Evolutionary conservation across 73 alveolate species (phyloP), one percentile per base, ranked within the genome.

Genomic region (Paramecium sexaurelia): DNA sequence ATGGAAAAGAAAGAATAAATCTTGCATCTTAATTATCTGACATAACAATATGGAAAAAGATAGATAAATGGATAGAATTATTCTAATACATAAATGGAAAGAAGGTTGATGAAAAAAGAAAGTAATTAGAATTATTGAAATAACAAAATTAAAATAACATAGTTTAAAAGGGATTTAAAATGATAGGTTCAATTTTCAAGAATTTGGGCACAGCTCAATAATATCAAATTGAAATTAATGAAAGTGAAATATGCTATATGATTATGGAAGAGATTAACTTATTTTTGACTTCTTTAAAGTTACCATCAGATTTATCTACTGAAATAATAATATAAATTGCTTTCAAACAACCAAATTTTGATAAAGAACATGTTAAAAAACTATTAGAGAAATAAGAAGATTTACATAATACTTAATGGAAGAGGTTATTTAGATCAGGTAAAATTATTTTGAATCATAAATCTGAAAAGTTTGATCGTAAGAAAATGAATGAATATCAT

Each of bases 301-400:
- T 88, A 13, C 36, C 89, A 39, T 37, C 91, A 20, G 94, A 88
- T 29, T 69, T 88, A 68, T 55, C 87, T 1, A 35, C 91, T 0
- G 94, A 88, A 19, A 68, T 88, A 6, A 88, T 88, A 39, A 41
- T 88, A 24, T 27, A 88, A 7, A 45, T 88, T 20, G 94, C 94
- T 19, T 78, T 45, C 27, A 43, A 88, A 88, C 26, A 88, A 32
- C 39, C 41, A 2, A 57, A 37, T 11, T 40, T 56, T 43, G 75
- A 88, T 20, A 55, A 68, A 40, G 94, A 88, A n/a, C 84, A 67
- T 68, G 87, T 88, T 22, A 75, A 55, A 29, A 88, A 61, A 45
- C 8, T 88, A 39, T 43, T 88, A 9, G 94, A 88, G 84, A 88
- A 88, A 36, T 41, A 88, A 32, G 94, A 88, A 33, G 87, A 88